Evolutionary conservation across 345 rosid species (phyloP).

Genomic region (Eucalyptus regnans): DNA sequence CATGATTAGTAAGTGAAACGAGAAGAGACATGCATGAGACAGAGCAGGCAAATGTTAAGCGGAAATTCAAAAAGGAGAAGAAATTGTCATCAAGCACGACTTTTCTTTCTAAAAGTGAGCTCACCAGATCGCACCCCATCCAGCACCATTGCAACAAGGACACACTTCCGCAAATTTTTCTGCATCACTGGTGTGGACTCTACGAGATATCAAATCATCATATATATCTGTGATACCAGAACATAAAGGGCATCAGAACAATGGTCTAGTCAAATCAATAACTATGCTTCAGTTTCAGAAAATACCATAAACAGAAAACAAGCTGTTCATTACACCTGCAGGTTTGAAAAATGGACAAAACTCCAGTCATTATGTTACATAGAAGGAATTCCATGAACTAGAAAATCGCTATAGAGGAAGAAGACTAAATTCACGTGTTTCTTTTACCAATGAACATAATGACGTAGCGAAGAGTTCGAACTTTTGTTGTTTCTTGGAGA

Average conservation of each 20-base stretch:
- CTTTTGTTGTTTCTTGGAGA: constrained; percentile 49
- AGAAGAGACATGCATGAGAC: not conserved
- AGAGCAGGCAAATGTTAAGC: not conserved
- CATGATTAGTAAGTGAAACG: not conserved
- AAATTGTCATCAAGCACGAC: not conserved
- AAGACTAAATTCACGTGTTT: not conserved
- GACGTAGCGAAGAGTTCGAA: constrained; percentile 36
- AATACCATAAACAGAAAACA: constrained; percentile 63
- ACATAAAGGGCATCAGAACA: not conserved
- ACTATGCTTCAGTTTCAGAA: not conserved
- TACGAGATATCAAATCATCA: constrained; percentile 65
- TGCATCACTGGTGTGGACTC: constrained; percentile 60
- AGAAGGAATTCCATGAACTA: not conserved
- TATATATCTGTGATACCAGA: constrained; percentile 36
- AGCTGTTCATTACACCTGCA: constrained; percentile 70
- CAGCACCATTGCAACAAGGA: constrained; percentile 53
- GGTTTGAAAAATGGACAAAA: not conserved
- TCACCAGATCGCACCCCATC: constrained; percentile 72
- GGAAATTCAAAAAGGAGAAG: not conserved
- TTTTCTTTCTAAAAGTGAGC: not conserved
- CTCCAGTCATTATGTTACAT: not conserved
- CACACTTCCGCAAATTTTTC: constrained; percentile 72
- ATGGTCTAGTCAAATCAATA: not conserved
- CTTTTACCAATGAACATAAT: constrained; percentile 51
- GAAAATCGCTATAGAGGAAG: not conserved